Base-by-base conservation (phyloP, 768 basidiomycete genomes). In the Fomitopsis serialis region DNA sequence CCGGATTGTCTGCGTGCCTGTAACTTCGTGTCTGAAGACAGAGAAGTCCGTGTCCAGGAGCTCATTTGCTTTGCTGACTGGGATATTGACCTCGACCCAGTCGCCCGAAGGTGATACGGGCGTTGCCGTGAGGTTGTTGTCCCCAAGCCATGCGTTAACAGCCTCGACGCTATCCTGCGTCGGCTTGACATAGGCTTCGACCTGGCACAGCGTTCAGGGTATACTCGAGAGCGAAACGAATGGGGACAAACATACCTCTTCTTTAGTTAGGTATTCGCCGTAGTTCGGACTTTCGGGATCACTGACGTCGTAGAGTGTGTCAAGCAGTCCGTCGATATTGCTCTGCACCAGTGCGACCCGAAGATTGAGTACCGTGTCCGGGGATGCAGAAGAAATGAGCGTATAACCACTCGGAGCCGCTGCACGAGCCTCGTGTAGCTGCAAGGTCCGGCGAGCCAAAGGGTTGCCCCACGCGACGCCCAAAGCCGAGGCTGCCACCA, bases 251-350 rank as follows among this genome's bases (percentile, higher is more conserved):
- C 58, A n/a, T 54, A 75, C 74, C 65, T 75, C 66, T 13, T 70
- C 72, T 56, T 66, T 63, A 49, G 59, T 68, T 32, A 76, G 56
- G 50, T 72, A 69, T 57, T 73, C 65, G 17, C 74, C 70, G 57
- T 70, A 75, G 13, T 60, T 50, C 13, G 66, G 54, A 57, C 64
- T 74, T 24, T 58, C 57, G 6, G 74, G 73, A 6, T 68, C 69
- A 54, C 70, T 72, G 56, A 74, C 71, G 43, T 64, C 70, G 53
- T 65, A 60, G 21, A 74, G 64, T 7, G 61, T 64, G 49, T 67
- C 60, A 56, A 72, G 66, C 9, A 76, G 69, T 11, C 72, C 73
- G 8, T 51, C 53, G 27, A 68, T 63, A 54, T 76, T 59, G 48
- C 57, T 66, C 49, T 68, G 68, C n/a, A 62, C 63, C 45, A 76